Base-by-base conservation (phyloP, 495 filamentous ascomycete genomes). In the Hamigera avellanea region DNA sequence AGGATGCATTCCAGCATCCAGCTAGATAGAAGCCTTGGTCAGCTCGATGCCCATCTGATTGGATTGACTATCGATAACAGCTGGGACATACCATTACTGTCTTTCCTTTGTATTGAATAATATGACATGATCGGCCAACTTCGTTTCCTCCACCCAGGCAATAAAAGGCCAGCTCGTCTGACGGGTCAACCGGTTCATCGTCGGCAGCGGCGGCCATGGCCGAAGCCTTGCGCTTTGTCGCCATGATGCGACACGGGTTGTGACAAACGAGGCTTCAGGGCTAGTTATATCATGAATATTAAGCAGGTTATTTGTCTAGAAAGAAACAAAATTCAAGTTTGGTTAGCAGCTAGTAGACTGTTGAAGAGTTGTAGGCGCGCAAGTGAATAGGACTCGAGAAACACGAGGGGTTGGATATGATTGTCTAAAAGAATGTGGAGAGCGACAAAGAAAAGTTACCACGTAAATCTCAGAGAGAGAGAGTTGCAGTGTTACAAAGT, bases 91-190 rank as follows among this genome's bases (percentile, higher is more conserved):
- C 86, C 91, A 98, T 98, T 40, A 98, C 84, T 5, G 91, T 96
- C 53, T 98, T 98, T 14, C 91, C 91, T 53, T 96, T 98, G 72
- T 98, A 98, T 51, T 95, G 85, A 18, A 98, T 76, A 40, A 98
- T 94, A 56, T 98, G 91, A 61, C 91, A 96, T 40, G 91, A 95
- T 39, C 91, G 73, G 36, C 91, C 91, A 37, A 98, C 91, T 59
- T 98, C 91, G 54, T 95, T 96, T 26, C 91, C 89, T 40, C 91
- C 91, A 35, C 91, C 91, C 25, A 98, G 67, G 44, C 85, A 89
- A 34, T 94, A 73, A 52, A 98, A 98, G 59, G 81, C 83, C 35
- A 98, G 71, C 62, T 94, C 85, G 52, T 98, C 91, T 0, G 82
- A 69, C 2, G 82, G 79, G 37, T 86, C 80, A 8, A 81, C 77